Evolutionary conservation across 345 rosid genomes (phyloP).

Genomic region (Bruguiera sexangula): DNA sequence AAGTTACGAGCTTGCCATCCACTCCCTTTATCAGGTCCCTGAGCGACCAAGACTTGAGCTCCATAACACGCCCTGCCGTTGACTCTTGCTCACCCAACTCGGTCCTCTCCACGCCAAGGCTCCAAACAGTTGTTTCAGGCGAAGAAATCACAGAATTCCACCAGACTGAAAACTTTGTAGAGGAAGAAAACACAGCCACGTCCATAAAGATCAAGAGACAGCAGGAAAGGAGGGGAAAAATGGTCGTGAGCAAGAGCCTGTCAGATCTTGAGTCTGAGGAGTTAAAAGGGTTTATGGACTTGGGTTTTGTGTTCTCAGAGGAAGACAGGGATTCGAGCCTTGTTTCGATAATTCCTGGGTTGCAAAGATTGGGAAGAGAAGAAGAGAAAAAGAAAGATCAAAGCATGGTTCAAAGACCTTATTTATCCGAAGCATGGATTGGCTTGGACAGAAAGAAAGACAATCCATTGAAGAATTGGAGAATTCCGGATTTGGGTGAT

Average conservation of each 20-base stretch:
- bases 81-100: constrained; percentile 43
- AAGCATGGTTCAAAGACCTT: constrained; percentile 43
- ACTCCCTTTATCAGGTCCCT: constrained; percentile 39
- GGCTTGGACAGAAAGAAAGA: constrained; percentile 31
- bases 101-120: constrained; percentile 36
- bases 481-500: constrained; percentile 44
- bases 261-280: constrained; percentile 74
- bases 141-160: constrained; percentile 27
- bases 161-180: not conserved
- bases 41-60: constrained; percentile 43
- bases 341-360: constrained; percentile 71
- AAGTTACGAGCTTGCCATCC: constrained; percentile 23
- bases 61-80: constrained; percentile 27
- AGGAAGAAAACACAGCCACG: constrained; percentile 12
- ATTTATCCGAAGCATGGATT: constrained; percentile 85
- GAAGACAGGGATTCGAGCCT: constrained; percentile 66
- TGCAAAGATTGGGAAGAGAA: constrained; percentile 52
- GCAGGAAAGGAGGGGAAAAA: constrained; percentile 12
- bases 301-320: constrained; percentile 82
- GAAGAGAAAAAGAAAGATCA: constrained; percentile 22
- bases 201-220: not conserved
- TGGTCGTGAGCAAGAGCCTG: constrained; percentile 48
- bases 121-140: constrained; percentile 35
- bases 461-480: constrained; percentile 54
- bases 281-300: constrained; percentile 81